phyloP scores from a whole-genome alignment of 2,329 filamentous ascomycete genomes.

The Clarireedia monteithiana region DNA sequence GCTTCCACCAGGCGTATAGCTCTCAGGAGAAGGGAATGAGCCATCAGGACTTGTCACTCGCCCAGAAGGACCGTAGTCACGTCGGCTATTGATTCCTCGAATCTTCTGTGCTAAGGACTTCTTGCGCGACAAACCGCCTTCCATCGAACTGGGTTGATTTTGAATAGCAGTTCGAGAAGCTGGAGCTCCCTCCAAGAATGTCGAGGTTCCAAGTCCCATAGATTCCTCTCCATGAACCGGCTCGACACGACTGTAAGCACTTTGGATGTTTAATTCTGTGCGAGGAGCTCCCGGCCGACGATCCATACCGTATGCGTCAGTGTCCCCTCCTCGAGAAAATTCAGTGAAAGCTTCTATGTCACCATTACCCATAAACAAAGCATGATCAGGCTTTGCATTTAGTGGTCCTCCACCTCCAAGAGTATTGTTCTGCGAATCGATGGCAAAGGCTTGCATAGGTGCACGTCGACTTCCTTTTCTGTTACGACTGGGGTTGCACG shows the following conservation, averaged over 20 bases:
- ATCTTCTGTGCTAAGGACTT: conserved; percentile 92
- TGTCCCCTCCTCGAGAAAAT: conserved; percentile 40
- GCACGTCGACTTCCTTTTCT: conserved; percentile 73
- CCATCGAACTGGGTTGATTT: conserved; percentile 45
- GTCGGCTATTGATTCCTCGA: conserved; percentile 69
- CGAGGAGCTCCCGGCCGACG: conserved; percentile 25
- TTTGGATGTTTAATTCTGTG: conserved; percentile 45
- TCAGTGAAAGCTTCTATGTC: conserved; percentile 70
- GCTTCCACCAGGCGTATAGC: conserved; percentile 30
- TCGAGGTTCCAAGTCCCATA: conserved; percentile 82
- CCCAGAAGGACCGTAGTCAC: conserved; percentile 50
- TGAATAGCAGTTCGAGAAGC: conserved; percentile 74
- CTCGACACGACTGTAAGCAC: conserved; percentile 58
- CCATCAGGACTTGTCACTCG: conserved; percentile 51
- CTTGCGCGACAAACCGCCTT: conserved; percentile 73
- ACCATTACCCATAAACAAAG: conserved; percentile 73
- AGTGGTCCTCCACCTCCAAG: conserved; percentile 81
- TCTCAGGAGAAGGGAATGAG: conserved; percentile 29
- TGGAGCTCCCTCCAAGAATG: conserved; percentile 89
- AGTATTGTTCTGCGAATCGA: conserved; percentile 85
- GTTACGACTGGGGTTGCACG: conserved; percentile 90
- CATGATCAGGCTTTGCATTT: conserved; percentile 74
- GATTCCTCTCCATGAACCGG: conserved; percentile 79
- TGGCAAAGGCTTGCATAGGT: conserved; percentile 94
- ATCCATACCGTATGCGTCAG: conserved; percentile 34